Conservation (phyloP, 805 yeast species). For the Cyberlindnera sargentensis region DNA sequence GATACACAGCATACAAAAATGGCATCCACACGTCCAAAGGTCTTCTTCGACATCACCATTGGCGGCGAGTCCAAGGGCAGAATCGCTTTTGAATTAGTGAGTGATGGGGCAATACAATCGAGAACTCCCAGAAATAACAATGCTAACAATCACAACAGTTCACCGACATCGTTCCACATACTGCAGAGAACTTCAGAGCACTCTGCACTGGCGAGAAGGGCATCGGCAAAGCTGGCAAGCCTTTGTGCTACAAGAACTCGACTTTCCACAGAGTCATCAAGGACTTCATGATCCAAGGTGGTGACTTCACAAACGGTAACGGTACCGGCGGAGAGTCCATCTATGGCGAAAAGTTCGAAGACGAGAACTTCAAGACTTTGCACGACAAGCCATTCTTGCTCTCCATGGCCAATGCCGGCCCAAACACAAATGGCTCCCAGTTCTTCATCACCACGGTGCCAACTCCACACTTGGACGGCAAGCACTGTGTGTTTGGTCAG, state of each 20-base stretch:
- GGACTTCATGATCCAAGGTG: constrained; percentile 91
- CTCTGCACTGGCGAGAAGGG: constrained; percentile 89
- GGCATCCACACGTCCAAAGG: constrained; percentile 37
- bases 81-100: constrained; percentile 59
- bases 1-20: constrained; percentile 2
- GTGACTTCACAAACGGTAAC: constrained; percentile 71
- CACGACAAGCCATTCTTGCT: constrained; percentile 84
- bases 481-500: constrained; percentile 94
- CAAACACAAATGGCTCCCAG: constrained; percentile 93
- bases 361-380: constrained; percentile 70
- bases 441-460: constrained; percentile 89
- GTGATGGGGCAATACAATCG: constrained; percentile 15
- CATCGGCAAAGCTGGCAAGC: constrained; percentile 49
- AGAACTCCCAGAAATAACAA: background rate
- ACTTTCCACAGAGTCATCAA: constrained; percentile 89
- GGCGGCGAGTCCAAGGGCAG: constrained; percentile 69
- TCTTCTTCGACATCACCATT: constrained; percentile 72
- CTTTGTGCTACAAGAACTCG: constrained; percentile 74
- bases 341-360: constrained; percentile 83
- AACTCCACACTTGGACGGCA: constrained; percentile 91
- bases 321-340: constrained; percentile 83
- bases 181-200: constrained; percentile 85
- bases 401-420: constrained; percentile 97
- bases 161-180: constrained; percentile 72
- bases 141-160: constrained; percentile 20